phyloP scores from a whole-genome alignment of 225 moss, liverwort and hornwort species.

The Polytrichum formosum region DNA sequence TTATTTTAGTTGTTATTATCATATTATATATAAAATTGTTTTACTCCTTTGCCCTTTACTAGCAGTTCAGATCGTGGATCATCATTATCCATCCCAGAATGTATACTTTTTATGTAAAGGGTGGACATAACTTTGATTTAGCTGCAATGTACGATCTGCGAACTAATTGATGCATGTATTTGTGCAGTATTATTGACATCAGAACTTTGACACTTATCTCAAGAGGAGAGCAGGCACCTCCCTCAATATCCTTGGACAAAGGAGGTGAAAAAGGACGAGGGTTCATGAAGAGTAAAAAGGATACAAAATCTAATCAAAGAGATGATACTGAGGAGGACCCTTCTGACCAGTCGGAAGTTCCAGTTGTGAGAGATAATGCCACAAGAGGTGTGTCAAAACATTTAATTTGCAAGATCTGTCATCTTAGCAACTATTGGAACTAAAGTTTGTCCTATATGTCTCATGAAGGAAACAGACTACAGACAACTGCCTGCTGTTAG shows the following conservation, averaged over 20 bases:
- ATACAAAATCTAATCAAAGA: slow-evolving; percentile 32
- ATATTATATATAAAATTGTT: too few species aligned
- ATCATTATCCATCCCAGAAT: too few species aligned
- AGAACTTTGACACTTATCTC: slow-evolving; percentile 69
- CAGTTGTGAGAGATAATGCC: slow-evolving; percentile 68
- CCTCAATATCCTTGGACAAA: slow-evolving; percentile 21
- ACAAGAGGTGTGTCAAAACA: slow-evolving; percentile 46
- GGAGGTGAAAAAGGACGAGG: slow-evolving; percentile 29
- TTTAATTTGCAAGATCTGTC: neutral
- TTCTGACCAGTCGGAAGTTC: slow-evolving; percentile 46
- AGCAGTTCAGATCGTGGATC: too few species aligned
- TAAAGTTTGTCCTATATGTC: too few species aligned
- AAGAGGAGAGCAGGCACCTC: slow-evolving; percentile 34
- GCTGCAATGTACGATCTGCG: neutral
- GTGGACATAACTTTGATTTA: slow-evolving; percentile 14
- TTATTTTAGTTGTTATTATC: too few species aligned
- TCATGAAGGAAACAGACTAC: too few species aligned
- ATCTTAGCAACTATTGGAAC: too few species aligned
- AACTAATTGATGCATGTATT: neutral
- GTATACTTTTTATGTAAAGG: too few species aligned
- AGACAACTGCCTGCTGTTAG: too few species aligned
- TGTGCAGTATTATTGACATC: slow-evolving; percentile 71
- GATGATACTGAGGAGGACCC: slow-evolving; percentile 34
- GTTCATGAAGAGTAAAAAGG: slow-evolving; percentile 35
- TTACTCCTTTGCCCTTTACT: too few species aligned